Conservation (phyloP, 1,284 basidiomycete genomes). For the Ceratobasidium papillatum region DNA sequence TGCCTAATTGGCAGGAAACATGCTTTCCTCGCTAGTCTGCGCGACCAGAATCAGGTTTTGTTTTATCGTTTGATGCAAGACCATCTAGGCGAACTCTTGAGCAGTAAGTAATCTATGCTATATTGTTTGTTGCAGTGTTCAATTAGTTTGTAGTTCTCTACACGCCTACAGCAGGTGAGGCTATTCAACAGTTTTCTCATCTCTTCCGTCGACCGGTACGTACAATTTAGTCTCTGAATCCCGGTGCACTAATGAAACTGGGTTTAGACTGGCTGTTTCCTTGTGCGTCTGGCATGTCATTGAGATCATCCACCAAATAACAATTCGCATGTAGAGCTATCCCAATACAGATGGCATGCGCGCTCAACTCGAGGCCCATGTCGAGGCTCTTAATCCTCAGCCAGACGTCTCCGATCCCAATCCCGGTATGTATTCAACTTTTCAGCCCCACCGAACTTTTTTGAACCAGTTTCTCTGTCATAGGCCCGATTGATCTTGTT, state of each 20-base stretch:
- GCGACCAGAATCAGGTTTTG: constrained; percentile 77
- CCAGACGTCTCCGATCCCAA: constrained; percentile 40
- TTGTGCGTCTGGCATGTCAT: constrained; percentile 34
- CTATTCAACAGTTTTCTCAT: constrained; percentile 82
- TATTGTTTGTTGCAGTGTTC: constrained; percentile 49
- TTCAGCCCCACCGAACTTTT: constrained; percentile 55
- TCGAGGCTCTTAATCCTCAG: constrained; percentile 48
- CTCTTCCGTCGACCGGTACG: constrained; percentile 72
- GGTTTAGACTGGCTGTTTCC: constrained; percentile 54
- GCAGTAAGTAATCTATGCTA: not conserved
- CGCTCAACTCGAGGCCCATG: constrained; percentile 53
- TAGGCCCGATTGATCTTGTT: constrained; percentile 67
- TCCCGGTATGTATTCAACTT: constrained; percentile 46
- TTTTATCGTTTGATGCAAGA: constrained; percentile 71
- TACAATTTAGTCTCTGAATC: constrained; percentile 66
- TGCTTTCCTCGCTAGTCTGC: constrained; percentile 71
- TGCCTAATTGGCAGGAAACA: constrained; percentile 66
- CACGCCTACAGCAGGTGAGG: constrained; percentile 64
- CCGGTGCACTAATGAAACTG: constrained; percentile 73
- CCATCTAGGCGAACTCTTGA: constrained; percentile 73
- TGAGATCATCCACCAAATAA: constrained; percentile 32
- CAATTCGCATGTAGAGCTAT: constrained; percentile 65
- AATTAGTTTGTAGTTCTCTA: constrained; percentile 54
- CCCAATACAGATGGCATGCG: constrained; percentile 57
- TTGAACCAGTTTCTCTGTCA: constrained; percentile 49